Evolutionary conservation across 108 stramenopile species (phyloP), one percentile per base, ranked within the genome.

Genomic region (Nitzschia sp.): DNA sequence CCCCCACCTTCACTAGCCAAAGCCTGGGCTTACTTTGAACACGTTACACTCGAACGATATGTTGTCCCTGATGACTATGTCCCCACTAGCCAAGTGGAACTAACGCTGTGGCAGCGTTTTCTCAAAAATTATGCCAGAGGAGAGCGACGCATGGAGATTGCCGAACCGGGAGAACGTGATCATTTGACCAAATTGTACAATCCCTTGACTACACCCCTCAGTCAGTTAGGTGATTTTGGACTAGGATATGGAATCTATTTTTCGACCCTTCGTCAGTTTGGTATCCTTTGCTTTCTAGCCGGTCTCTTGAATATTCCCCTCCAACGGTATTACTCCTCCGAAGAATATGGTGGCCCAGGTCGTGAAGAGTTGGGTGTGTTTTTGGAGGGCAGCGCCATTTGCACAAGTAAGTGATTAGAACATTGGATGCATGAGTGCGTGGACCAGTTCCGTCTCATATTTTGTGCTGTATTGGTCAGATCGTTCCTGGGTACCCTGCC

Each of bases 1-100:
- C n/a, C 14, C 3, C 46, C 46, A n/a, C 82, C 86, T 25, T 72
- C 61, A 11, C 34, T 87, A 21, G 83, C 70, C 46, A 80, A 71
- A 25, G 91, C 89, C 26, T 95, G 94, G 94, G 90, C 82, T 19
- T 90, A 92, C 66, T 95, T 92, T 81, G 94, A 95, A 69, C 91
- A 92, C 59, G 80, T 80, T n/a, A 78, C 90, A 0, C 63, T 95
- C 51, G 77, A 88, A 6, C 46, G 46, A 15, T 48, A 48, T 6
- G 46, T 48, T 17, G 46, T 48, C 46, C 46, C 14, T 6, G 46
- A 17, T 48, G 46, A 17, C 3, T 48, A 48, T 17, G 17, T 48
- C 2, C 14, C 46, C 17, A 48, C 46, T 6, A 48, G 17, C 6
- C n/a, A 48, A 48, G n/a, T 17, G 17, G 46, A 48, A 48, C 17